Evolutionary conservation across 192 early-diverging fungal species (phyloP), one percentile per base, ranked within the genome.

Genomic region (Umbelopsis vinacea): DNA sequence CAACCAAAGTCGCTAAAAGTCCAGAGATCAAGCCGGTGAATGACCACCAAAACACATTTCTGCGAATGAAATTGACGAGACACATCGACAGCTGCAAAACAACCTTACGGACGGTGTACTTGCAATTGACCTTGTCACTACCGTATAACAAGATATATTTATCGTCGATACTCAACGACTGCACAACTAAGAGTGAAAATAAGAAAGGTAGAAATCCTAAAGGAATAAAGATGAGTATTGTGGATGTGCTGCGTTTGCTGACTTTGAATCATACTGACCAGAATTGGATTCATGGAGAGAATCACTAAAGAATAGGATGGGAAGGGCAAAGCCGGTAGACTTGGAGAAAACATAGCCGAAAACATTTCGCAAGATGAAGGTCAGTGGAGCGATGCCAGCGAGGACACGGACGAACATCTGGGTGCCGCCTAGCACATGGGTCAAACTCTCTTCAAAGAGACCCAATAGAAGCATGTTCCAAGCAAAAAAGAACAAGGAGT

Each of bases 41-140:
- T 46, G 86, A 83, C 86, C 86, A 87, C 86, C 86, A 87, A 14
- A 87, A 69, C 69, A 84, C 82, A 29, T 83, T 87, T 71, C 83
- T 83, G 7, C 71, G 75, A 9, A 78, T 45, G 29, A 72, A 83
- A 67, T 87, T 87, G 33, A 87, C 35, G 8, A 87, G 74, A 24
- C 79, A 85, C 72, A 87, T 81, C 19, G 80, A 35, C 22, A 84
- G 43, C 69, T 85, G 86, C n/a, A 83, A 52, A 0, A 69, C 74
- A 2, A 83, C 77, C 63, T 82, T 78, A 17, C 76, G 78, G 5
- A 85, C 47, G 11, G 68, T 82, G 63, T 83, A 74, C 22, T 71
- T 74, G 67, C 81, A 54, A 2, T 66, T 54, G 6, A 54, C 33
- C 14, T 73, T 52, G 46, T 74, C 69, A 52, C 72, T 43, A n/a